Evolutionary conservation across 345 rosid genomes (phyloP), one percentile per base, ranked within the genome.

Genomic region (Trapa bicornis): DNA sequence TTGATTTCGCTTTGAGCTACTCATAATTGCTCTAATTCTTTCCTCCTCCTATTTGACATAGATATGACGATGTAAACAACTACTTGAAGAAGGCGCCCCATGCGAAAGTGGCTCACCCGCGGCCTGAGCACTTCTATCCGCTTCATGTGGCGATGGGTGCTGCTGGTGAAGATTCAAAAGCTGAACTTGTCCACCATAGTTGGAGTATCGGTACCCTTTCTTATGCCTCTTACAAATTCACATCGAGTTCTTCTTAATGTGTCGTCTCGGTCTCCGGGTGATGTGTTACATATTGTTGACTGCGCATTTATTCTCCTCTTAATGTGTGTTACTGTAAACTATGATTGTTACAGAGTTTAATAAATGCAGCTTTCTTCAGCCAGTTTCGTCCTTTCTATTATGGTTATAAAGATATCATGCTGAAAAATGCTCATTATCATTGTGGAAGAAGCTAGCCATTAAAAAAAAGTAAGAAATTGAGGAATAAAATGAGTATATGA

Each of bases 121-220:
- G 73, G 80, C 97, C 96, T 0, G 99, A 94, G 56, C 97, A 91
- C 84, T 85, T 94, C 41, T 87, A 86, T 61, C 99, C 99, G 2
- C 71, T 94, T 81, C 97, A 91, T 1, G 93, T 91, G 3, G 99
- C 92, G 1, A 76, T 94, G 78, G 97, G 97, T 15, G 97, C 96
- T 10, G 93, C 96, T 0, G 97, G 91, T 38, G 87, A 70, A 57
- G 65, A 77, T 68, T 73, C 91, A 10, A 81, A 84, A 74, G 90
- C 91, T 8, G 81, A 83, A 77, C 91, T 85, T 57, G 75, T 91
- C 36, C 99, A 91, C 72, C 79, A 77, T 29, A 94, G 99, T 65
- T 94, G 97, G 99, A 74, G 73, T 29, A 70, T 74, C 37, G 91
- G 91, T 64, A 65, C 85, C 36, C 67, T 90, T 67, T 94, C 97